phyloP scores from a whole-genome alignment of 345 rosid genomes.

The Syzygium grande region DNA sequence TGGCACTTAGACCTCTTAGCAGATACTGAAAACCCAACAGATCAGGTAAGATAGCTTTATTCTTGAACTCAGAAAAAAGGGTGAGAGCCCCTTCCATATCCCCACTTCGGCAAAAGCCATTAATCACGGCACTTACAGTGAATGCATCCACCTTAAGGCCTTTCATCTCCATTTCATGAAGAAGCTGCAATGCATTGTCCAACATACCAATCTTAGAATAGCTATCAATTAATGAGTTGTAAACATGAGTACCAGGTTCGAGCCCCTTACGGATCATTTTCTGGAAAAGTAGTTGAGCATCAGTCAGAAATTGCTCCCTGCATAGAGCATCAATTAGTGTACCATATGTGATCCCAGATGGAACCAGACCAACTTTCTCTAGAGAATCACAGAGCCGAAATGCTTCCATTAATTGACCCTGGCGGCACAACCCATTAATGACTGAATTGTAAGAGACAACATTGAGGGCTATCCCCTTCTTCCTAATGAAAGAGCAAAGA shows the following conservation, averaged over 20 bases:
- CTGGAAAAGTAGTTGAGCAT: conserved; percentile 55
- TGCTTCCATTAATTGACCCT: conserved; percentile 85
- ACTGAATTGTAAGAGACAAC: conserved; percentile 63
- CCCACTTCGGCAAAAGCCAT: conserved; percentile 61
- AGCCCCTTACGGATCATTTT: conserved; percentile 43
- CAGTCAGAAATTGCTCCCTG: conserved; percentile 60
- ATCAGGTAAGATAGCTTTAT: conserved; percentile 46
- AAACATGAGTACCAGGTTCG: conserved; percentile 35
- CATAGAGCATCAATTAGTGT: conserved; percentile 60
- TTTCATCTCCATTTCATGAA: conserved; percentile 29
- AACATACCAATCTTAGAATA: conserved; percentile 56
- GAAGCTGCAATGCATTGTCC: conserved; percentile 52
- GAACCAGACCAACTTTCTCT: conserved; percentile 43
- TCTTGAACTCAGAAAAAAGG: conserved; percentile 47
- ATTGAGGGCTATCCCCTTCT: conserved; percentile 37
- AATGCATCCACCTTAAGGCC: conserved; percentile 51
- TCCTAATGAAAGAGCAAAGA: conserved; percentile 48
- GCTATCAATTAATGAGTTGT: conserved; percentile 58
- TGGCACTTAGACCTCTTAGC: conserved; percentile 62
- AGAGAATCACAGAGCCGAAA: conserved; percentile 76
- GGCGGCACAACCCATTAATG: conserved; percentile 60
- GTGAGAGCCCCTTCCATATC: conserved; percentile 77
- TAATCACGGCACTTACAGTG: conserved; percentile 61
- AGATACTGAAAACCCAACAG: conserved; percentile 66
- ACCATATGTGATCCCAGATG: conserved; percentile 56